Conservation (phyloP, 2,329 filamentous ascomycete species). For the Fusarium tricinctum region DNA sequence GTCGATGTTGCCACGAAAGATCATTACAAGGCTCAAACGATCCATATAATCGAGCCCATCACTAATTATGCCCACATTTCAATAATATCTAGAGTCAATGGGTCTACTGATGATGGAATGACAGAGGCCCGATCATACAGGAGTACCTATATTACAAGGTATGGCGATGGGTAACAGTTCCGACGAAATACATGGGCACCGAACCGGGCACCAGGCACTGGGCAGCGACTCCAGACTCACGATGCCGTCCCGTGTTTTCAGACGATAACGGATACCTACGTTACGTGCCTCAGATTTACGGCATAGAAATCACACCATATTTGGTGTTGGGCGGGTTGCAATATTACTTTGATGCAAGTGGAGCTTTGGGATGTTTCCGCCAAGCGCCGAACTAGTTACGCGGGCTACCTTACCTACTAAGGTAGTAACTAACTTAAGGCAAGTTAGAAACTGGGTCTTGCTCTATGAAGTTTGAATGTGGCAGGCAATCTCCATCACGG, state of each 20-base stretch:
- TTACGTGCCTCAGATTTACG: conserved; percentile 23
- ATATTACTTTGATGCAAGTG: conserved; percentile 15
- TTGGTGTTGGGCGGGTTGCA: conserved; percentile 1
- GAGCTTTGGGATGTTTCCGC: conserved; percentile 24
- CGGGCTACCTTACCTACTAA: neutral
- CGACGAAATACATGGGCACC: neutral
- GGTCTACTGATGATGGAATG: neutral
- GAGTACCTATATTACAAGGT: neutral
- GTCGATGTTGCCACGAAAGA: neutral
- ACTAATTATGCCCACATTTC: neutral
- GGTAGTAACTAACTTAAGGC: neutral
- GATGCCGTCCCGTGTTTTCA: neutral
- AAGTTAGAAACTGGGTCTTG: conserved; percentile 18
- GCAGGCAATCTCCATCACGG: conserved; percentile 24
- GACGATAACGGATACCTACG: conserved; percentile 32
- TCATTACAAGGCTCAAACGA: conserved; percentile 4
- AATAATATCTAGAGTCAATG: neutral
- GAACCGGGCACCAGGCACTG: neutral
- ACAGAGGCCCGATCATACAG: neutral
- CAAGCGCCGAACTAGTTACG: conserved; percentile 22
- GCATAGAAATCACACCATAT: conserved; percentile 13
- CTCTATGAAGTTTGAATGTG: conserved; percentile 10
- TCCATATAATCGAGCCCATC: conserved; percentile 1
- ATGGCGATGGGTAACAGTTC: conserved; percentile 2
- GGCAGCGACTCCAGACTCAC: conserved; percentile 1